phyloP scores from a whole-genome alignment of 495 filamentous ascomycete species.

The Trichoderma parareesei region DNA sequence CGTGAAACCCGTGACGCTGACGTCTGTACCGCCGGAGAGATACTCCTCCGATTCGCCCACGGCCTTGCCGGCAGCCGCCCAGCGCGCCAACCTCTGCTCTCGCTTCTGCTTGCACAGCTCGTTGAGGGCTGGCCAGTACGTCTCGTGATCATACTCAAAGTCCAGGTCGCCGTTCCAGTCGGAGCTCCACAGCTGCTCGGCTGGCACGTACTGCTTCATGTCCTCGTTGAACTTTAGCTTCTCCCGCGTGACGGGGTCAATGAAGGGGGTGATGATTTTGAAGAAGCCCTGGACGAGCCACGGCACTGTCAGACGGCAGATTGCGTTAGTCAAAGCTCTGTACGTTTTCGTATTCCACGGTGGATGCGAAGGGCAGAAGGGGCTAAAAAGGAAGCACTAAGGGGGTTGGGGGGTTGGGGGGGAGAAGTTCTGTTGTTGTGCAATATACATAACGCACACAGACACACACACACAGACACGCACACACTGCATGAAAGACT shows the following conservation, averaged over 20 bases:
- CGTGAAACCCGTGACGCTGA: conserved; percentile 6
- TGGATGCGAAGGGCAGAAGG: neutral
- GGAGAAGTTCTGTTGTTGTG: neutral
- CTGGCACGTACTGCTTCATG: conserved; percentile 65
- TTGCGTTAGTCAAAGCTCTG: conserved; percentile 10
- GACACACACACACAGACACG: too few relatives aligned
- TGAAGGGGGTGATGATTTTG: conserved; percentile 90
- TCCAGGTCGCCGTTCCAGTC: conserved; percentile 54
- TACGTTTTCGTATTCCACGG: neutral
- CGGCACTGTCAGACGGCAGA: conserved; percentile 50
- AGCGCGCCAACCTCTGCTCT: conserved; percentile 53
- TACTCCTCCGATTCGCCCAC: conserved; percentile 81
- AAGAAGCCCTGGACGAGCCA: conserved; percentile 87
- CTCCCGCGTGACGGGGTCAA: conserved; percentile 81
- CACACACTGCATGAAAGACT: conserved; percentile 19
- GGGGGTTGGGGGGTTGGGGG: too few relatives aligned
- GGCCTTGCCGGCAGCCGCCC: conserved; percentile 67
- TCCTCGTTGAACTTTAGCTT: conserved; percentile 96
- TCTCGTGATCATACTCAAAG: conserved; percentile 80
- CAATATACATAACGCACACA: neutral
- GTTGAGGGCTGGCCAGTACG: conserved; percentile 82
- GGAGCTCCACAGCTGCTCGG: conserved; percentile 66
- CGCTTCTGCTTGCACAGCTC: conserved; percentile 55
- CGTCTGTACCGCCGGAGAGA: conserved; percentile 46
- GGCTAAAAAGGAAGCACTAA: neutral